Percentiles rank a stretch among this genome's conserved stretches.
These are phyloP conservation scores for Laguncularia racemosa DNA, from an alignment of 345 rosid genomes.

Conservation along the genomic window DNA sequence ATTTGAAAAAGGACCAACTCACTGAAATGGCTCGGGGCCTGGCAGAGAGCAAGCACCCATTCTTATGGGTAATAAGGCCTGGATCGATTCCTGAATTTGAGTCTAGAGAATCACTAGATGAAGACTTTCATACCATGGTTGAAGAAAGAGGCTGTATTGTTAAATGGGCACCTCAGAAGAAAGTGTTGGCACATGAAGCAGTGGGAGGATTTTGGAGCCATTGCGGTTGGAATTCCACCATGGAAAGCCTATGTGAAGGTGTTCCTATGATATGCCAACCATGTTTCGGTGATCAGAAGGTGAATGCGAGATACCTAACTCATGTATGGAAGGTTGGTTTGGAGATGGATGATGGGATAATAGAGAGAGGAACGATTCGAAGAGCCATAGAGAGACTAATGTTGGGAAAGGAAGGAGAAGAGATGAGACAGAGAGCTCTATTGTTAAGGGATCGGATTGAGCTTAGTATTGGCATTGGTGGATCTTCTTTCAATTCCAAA, in stretches of 20 bases:
- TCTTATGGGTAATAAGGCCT: slow-evolving; percentile 23
- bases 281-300: slow-evolving; percentile 27
- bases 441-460: slow-evolving; percentile 16
- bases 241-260: slow-evolving; percentile 40
- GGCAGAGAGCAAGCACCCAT: slow-evolving; percentile 20
- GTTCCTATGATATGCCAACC: slow-evolving; percentile 40
- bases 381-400: slow-evolving; percentile 25
- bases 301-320: slow-evolving; percentile 33
- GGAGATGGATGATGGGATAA: slow-evolving; percentile 20
- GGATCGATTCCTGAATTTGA: neutral
- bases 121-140: slow-evolving; percentile 9
- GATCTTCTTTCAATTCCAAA: slow-evolving; percentile 25
- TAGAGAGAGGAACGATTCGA: slow-evolving; percentile 22
- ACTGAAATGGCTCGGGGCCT: slow-evolving; percentile 23
- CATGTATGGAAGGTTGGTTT: slow-evolving; percentile 39
- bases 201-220: slow-evolving; percentile 42
- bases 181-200: slow-evolving; percentile 30
- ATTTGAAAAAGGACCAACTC: slow-evolving; percentile 9
- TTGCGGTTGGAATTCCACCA: slow-evolving; percentile 48
- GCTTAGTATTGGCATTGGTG: slow-evolving; percentile 9
- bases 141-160: slow-evolving; percentile 30
- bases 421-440: slow-evolving; percentile 27
- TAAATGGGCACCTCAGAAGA: slow-evolving; percentile 43
- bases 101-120: slow-evolving; percentile 2
- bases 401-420: slow-evolving; percentile 26